These are phyloP conservation scores for Saprolegnia parasitica DNA, from an alignment of 352 stramenopile genomes.

Conservation along the genomic window DNA sequence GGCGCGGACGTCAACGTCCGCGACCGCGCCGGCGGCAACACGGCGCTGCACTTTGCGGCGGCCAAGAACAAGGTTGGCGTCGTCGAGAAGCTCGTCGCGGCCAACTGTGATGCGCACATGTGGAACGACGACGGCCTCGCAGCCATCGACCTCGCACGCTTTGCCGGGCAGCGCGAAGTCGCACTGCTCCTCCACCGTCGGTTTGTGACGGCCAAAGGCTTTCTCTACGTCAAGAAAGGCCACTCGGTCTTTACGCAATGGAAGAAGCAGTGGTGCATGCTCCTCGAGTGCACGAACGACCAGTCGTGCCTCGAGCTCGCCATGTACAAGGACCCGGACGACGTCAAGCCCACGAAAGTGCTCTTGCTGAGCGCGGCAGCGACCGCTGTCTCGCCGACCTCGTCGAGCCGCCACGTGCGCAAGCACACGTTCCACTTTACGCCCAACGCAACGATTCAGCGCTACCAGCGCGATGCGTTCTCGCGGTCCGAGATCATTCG, in stretches of 20 bases:
- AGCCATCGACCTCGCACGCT: constrained; percentile 7
- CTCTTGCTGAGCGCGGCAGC: constrained; percentile 15
- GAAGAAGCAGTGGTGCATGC: constrained; percentile 19
- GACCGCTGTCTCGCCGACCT: not conserved
- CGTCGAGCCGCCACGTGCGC: not conserved
- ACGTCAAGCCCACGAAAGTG: constrained; percentile 18
- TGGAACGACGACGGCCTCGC: constrained; percentile 10
- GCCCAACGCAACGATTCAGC: constrained; percentile 14
- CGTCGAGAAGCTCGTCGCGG: constrained; percentile 10
- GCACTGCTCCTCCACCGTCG: not conserved
- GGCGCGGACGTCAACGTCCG: not conserved
- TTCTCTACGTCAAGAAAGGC: constrained; percentile 21
- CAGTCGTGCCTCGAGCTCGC: not conserved
- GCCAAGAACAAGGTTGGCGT: constrained; percentile 17
- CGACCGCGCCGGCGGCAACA: not conserved
- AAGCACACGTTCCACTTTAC: constrained; percentile 24
- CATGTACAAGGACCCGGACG: constrained; percentile 9
- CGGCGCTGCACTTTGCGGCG: constrained; percentile 21
- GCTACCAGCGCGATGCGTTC: constrained; percentile 8
- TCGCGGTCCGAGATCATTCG: not conserved
- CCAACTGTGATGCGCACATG: constrained; percentile 7
- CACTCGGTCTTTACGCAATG: constrained; percentile 9
- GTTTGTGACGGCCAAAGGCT: constrained; percentile 7
- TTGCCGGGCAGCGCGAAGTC: constrained; percentile 7
- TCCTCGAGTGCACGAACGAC: constrained; percentile 4